Evolutionary conservation across 2,329 filamentous ascomycete genomes (phyloP).

Genomic region (Clathrospora elynae): DNA sequence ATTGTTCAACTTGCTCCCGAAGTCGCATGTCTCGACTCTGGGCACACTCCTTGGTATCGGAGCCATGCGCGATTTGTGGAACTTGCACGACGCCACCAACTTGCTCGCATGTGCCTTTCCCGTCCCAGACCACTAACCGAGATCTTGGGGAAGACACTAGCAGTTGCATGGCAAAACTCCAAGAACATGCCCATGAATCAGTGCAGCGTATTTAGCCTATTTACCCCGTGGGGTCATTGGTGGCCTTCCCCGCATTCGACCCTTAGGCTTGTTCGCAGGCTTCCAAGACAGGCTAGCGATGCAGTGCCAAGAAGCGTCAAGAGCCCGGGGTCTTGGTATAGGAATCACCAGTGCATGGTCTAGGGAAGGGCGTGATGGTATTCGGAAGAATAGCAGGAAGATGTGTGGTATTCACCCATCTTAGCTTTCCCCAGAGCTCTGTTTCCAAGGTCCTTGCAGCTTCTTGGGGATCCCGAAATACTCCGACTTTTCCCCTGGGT

Average conservation of each 20-base stretch:
- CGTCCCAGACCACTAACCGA: too few species aligned
- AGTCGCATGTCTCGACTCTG: too few species aligned
- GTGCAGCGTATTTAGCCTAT: conserved; percentile 19
- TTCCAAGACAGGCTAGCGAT: background rate
- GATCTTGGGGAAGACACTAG: too few species aligned
- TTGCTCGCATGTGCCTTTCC: too few species aligned
- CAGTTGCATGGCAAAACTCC: too few species aligned
- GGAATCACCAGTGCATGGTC: background rate
- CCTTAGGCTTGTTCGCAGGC: conserved; percentile 5
- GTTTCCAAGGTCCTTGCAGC: background rate
- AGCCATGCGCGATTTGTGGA: too few species aligned
- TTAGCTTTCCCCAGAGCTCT: conserved; percentile 9
- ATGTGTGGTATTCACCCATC: conserved; percentile 14
- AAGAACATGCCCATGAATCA: too few species aligned
- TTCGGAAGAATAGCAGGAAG: conserved; percentile 13
- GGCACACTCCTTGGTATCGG: too few species aligned
- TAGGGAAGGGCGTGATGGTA: conserved; percentile 3
- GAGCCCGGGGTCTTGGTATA: conserved; percentile 5
- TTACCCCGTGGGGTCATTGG: conserved; percentile 9
- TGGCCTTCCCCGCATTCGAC: conserved; percentile 7
- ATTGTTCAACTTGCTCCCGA: too few species aligned
- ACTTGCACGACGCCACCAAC: too few species aligned
- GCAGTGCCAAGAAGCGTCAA: background rate
- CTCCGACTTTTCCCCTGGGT: background rate
- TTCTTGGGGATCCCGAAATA: background rate